Evolutionary conservation across 441 rosid genomes (phyloP), one percentile per base, ranked within the genome.

Genomic region (Syzygium malaccense): DNA sequence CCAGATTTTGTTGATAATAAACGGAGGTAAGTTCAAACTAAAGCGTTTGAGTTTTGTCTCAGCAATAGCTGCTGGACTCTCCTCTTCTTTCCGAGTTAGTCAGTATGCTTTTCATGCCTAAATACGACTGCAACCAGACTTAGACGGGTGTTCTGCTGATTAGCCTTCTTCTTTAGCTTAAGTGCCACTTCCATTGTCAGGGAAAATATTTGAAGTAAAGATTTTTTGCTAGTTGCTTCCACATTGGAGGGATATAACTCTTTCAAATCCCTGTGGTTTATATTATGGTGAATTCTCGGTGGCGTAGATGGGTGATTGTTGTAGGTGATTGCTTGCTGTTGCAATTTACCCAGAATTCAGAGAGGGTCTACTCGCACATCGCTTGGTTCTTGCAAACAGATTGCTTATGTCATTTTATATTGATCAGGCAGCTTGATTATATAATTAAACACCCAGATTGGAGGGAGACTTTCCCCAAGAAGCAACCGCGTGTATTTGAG

Each of bases 1-100:
- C 96, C 96, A 75, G 98, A 97, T 89, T 97, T 97, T 90, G 96
- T 97, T 88, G 95, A 93, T 88, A 93, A 92, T 85, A 41, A 85
- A 85, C 92, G 95, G 93, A 93, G 95, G 98, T 96, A 86, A 88
- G 86, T 87, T 83, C 28, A 49, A 56, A 85, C 75, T 86, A 28
- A 68, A 17, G 84, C 18, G 49, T 7, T 55, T 4, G 26, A 23
- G 26, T 56, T 84, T 55, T 88, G 23, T 83, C 19, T 48, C 32
- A 2, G 86, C 45, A 15, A 23, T 75, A 20, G 51, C 28, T 75
- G 83, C n/a, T 23, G 83, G 49, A 11, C 0, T 37, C 83, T 71
- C 4, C 2, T 71, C 79, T 19, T 0, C n/a, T 37, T 20, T 71
- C 17, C 20, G 83, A 71, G 28, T 37, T 37, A 11, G 15, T 20